Conservation (phyloP, 257 asterid genomes). For the Solanum rostratum region DNA sequence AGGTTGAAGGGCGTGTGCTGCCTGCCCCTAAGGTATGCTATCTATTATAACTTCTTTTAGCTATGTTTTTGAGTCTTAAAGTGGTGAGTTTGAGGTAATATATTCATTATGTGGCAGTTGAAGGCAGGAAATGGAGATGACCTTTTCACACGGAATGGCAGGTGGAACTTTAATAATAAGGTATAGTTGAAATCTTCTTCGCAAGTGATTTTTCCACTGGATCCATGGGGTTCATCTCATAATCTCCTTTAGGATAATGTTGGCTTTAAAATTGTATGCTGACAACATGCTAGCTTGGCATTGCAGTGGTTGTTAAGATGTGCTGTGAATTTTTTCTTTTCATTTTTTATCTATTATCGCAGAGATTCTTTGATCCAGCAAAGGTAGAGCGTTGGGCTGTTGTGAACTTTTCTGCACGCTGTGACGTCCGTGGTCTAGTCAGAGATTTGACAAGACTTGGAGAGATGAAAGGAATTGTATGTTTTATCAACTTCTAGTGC, state of each 20-base stretch:
- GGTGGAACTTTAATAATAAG: conserved; percentile 90
- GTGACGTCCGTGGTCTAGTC: conserved; percentile 47
- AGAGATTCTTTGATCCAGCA: conserved; percentile 54
- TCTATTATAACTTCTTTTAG: background rate
- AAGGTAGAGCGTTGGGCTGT: conserved; percentile 84
- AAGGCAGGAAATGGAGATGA: conserved; percentile 85
- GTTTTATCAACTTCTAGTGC: conserved; percentile 8
- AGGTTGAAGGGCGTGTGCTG: conserved; percentile 79
- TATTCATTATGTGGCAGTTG: conserved; percentile 36
- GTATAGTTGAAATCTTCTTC: conserved; percentile 9
- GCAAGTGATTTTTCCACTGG: background rate
- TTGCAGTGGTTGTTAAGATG: background rate
- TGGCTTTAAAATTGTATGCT: background rate
- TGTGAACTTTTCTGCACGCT: conserved; percentile 85
- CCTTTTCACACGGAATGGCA: conserved; percentile 60
- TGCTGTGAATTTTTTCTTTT: background rate
- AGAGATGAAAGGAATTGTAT: conserved; percentile 66
- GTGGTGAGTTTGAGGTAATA: background rate
- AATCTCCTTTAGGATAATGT: background rate
- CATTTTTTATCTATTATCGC: conserved; percentile 1
- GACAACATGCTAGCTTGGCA: background rate
- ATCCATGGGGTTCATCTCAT: background rate
- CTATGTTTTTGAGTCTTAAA: background rate
- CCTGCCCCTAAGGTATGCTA: conserved; percentile 64
- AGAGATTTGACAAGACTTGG: conserved; percentile 61